These are phyloP conservation scores for Euclidium syriacum DNA, from an alignment of 345 rosid species.

Conservation along the genomic window DNA sequence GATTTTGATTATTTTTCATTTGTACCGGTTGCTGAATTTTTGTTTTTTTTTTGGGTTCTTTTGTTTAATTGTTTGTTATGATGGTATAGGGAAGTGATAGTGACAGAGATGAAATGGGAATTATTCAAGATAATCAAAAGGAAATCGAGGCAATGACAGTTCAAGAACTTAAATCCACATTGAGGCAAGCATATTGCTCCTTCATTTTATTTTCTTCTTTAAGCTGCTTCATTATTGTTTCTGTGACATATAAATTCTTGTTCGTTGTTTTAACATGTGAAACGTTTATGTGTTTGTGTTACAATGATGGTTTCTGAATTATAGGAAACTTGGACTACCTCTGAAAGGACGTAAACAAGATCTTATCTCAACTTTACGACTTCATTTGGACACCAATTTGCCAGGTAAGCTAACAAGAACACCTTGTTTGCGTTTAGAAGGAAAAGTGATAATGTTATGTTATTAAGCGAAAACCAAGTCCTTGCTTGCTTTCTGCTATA, in stretches of 20 bases:
- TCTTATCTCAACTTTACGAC: slow-evolving; percentile 61
- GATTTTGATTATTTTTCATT: not conserved
- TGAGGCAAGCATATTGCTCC: slow-evolving; percentile 45
- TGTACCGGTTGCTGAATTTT: not conserved
- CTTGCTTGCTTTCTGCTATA: slow-evolving; percentile 23
- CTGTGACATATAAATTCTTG: not conserved
- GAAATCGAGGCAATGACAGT: slow-evolving; percentile 63
- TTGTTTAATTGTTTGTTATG: not conserved
- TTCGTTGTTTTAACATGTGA: slow-evolving; percentile 11
- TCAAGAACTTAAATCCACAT: slow-evolving; percentile 55
- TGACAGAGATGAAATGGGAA: slow-evolving; percentile 28
- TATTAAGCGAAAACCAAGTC: not conserved
- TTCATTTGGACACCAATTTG: slow-evolving; percentile 38
- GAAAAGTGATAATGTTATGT: not conserved
- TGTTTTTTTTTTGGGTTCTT: not conserved
- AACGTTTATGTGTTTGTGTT: not conserved
- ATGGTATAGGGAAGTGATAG: slow-evolving; percentile 5
- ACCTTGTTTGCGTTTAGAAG: slow-evolving; percentile 1
- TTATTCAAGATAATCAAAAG: slow-evolving; percentile 35
- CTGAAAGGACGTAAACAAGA: slow-evolving; percentile 69
- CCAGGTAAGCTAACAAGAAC: slow-evolving; percentile 38
- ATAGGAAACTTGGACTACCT: slow-evolving; percentile 69
- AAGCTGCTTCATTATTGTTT: not conserved
- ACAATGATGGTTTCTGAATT: slow-evolving; percentile 20
- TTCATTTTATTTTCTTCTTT: not conserved